Conservation (phyloP, 1,284 basidiomycete genomes). For the Grifola frondosa region DNA sequence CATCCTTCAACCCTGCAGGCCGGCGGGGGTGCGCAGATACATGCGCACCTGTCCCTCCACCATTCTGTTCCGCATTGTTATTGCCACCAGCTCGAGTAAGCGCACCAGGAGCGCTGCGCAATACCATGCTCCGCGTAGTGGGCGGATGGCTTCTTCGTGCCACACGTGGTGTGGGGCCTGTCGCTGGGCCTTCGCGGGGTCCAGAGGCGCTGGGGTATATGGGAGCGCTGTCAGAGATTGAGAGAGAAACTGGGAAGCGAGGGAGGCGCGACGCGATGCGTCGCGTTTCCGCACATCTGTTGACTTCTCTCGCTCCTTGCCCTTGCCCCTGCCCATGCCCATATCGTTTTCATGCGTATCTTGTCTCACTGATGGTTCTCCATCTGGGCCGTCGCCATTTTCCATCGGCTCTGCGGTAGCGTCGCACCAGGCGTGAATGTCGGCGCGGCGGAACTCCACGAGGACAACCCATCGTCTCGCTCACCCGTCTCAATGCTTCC, state of each 20-base stretch:
- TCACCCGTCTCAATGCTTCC: not conserved
- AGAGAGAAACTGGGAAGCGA: constrained; percentile 56
- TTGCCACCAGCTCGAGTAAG: no score
- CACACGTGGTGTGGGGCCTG: no score
- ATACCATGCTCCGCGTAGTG: no score
- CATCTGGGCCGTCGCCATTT: constrained; percentile 18
- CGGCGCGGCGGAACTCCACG: no score
- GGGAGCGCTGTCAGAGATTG: constrained; percentile 51
- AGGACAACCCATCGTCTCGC: constrained; percentile 2
- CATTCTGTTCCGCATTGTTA: no score
- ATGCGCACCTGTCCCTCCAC: no score
- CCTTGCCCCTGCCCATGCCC: constrained; percentile 26
- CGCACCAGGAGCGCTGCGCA: no score
- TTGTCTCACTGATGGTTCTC: no score
- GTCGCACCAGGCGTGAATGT: not conserved
- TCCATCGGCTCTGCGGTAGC: not conserved
- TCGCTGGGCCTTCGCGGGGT: constrained; percentile 43
- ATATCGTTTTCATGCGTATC: no score
- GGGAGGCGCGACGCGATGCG: constrained; percentile 55
- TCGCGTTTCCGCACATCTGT: constrained; percentile 28
- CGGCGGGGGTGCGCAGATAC: constrained; percentile 19
- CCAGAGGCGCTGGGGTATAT: constrained; percentile 37
- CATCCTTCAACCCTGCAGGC: constrained; percentile 15
- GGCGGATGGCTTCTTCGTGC: not conserved
- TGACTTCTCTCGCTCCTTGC: constrained; percentile 14